Evolutionary conservation across 2,329 filamentous ascomycete species (phyloP), one percentile per base, ranked within the genome.

Genomic region (Calonectria hongkongensis): DNA sequence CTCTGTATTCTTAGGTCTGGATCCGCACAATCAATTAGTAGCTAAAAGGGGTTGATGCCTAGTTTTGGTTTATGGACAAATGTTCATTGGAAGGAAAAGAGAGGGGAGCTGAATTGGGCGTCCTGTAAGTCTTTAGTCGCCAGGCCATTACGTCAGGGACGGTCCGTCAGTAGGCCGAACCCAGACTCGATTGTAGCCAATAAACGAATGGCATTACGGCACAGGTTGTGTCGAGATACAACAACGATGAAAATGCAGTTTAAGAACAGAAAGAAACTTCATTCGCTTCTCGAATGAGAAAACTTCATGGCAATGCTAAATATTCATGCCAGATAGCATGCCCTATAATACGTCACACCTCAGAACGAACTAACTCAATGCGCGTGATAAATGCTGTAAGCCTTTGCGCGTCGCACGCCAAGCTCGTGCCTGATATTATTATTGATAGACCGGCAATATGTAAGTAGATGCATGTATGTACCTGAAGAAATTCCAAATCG

Each of bases 151-250:
- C 68, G 71, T 74, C 70, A 69, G 67, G 12, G 64, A 73, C 78
- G 15, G 63, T 72, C 77, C 73, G 76, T 76, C 72, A 79, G 74
- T 67, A 70, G 71, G 56, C 47, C 70, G 56, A 28, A 78, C 54
- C 69, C 75, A 45, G 60, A 50, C 50, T 41, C n/a, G 21, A 21
- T 21, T 21, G 21, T n/a, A 70, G 67, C 76, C 78, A 79, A 79
- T 79, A 48, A 67, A 66, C 69, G 66, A 47, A 13, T 65, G 45
- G 71, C 56, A 67, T 78, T 71, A 71, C 47, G 36, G 41, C 56
- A 63, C 45, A 47, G 2, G 33, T 13, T 3, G 33, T 12, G 33
- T 9, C 8, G 10, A 36, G 10, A 36, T 36, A 9, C 33, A 36
- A 10, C 8, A 10, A 3, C 10, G 3, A 13, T 10, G 33, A 13